Evolutionary conservation across 768 basidiomycete genomes (phyloP), one percentile per base, ranked within the genome.

Genomic region (Leccinum subgranulosum): DNA sequence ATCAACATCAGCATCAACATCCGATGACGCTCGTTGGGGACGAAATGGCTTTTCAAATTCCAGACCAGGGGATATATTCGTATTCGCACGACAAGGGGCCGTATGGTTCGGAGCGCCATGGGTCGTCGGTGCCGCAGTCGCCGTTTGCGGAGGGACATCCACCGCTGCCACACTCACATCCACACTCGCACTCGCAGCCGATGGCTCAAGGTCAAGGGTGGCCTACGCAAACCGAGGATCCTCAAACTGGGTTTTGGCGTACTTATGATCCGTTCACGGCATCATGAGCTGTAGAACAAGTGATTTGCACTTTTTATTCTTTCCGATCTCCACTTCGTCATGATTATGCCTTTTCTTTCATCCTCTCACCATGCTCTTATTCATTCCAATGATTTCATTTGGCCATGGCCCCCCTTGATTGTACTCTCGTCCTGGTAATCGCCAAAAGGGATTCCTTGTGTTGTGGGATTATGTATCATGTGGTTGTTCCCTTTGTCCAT

Each of bases 1-100:
- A 41, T 4, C 41, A 41, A 0, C 41, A 41, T 19, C 41, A 41
- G 1, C 41, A 41, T 41, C 41, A 41, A 4, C 68, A 63, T 25
- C 3, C 68, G 19, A 55, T 68, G 61, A 11, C 68, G 12, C 63
- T 70, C 0, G 61, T 66, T 3, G 53, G 49, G 21, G 68, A 64
- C 2, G 60, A 71, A 7, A 28, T 62, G 33, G 23, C 61, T 14
- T 67, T 61, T 19, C 58, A 52, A 21, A 55, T 70, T 48, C 61
- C 59, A 27, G 64, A 66, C 3, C 60, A 48, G 19, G 52, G 48
- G 3, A 45, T 66, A 17, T 72, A 61, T 27, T 59, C 39, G 25
- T 70, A 62, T 41, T 48, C 33, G 39, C 64, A 60, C 25, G 66
- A 71, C 41, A 70, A 72, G 53, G 51, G 50, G 4, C 58, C 70